Base-by-base conservation (phyloP, 352 stramenopile species). In the Pythium vanterpoolii region DNA sequence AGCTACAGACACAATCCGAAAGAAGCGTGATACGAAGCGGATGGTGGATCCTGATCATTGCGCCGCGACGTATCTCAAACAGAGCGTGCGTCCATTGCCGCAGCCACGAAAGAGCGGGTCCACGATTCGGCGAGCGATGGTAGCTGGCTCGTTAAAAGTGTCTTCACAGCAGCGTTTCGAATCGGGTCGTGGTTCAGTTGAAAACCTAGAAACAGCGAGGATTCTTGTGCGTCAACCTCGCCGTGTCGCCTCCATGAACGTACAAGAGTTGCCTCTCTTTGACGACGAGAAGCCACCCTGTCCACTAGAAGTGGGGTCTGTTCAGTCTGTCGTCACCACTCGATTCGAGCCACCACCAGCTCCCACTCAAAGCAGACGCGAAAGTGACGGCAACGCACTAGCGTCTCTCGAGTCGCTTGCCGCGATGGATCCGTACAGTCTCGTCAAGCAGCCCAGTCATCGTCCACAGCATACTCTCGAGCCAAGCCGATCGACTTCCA, bases 361-460 rank as follows among this genome's bases (percentile, higher is more conserved):
- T n/a, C n/a, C n/a, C n/a, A n/a, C n/a, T 9, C 7, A 49, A 49
- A 10, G 5, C 11, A 14, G 10, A 21, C 4, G 24, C 19, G 31
- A 39, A 13, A 10, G 30, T 27, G 27, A 39, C 19, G 6, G 8
- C 11, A 48, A 55, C 9, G 9, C n/a, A 2, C 9, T 27, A 5
- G 5, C 56, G 3, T 60, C 59, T 9, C 52, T 66, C 3, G 59
- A 67, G 31, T 46, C 52, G 14, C 40, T 67, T 24, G 60, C 38
- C 8, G 47, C 52, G 5, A 62, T 62, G 53, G 52, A 67, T 31
- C 52, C n/a, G 18, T 61, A 61, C 23, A 67, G 47, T 27, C 45
- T 39, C 6, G 33, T 13, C 4, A 38, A 51, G 16, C n/a, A 43
- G 21, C 36, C 23, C 19, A 40, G 38, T 19, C 38, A 24, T 3